Evolutionary conservation across 306 rosid species (phyloP).

Genomic region (Pyrus pyrifolia): DNA sequence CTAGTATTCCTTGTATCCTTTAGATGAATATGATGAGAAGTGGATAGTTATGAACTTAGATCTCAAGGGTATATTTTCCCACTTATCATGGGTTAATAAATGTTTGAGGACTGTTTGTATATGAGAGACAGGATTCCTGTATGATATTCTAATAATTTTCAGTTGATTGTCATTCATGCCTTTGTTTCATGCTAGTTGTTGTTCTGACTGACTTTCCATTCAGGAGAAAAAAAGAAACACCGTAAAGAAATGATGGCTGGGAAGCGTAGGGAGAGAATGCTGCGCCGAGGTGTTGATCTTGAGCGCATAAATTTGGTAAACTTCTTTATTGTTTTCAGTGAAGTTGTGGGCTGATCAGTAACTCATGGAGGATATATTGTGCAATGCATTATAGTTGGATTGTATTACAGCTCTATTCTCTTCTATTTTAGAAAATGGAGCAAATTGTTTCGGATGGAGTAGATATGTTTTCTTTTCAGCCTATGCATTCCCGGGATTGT

Average conservation of each 20-base stretch:
- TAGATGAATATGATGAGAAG: not conserved
- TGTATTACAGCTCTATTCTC: not conserved
- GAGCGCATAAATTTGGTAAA: conserved; percentile 62
- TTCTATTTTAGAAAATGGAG: conserved; percentile 60
- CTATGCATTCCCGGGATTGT: conserved; percentile 88
- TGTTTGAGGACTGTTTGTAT: not conserved
- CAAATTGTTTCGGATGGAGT: conserved; percentile 56
- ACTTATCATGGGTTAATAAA: not conserved
- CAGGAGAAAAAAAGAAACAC: conserved; percentile 79
- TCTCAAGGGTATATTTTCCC: not conserved
- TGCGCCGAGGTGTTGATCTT: conserved; percentile 68
- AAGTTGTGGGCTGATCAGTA: not conserved
- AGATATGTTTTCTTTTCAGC: conserved; percentile 76
- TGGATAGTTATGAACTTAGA: not conserved
- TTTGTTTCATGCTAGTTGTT: conserved; percentile 1
- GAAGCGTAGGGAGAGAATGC: conserved; percentile 76
- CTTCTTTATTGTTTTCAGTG: not conserved
- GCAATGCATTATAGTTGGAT: not conserved
- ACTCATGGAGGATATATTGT: not conserved
- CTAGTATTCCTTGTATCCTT: not conserved
- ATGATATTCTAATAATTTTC: not conserved
- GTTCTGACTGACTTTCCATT: conserved; percentile 9
- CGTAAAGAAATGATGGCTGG: conserved; percentile 61
- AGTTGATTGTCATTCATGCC: not conserved
- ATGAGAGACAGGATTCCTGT: not conserved